A percentile compares a stretch with the other conserved stretches of the same genome.
phyloP scores from a whole-genome alignment of 2,329 filamentous ascomycete genomes.

The Aspergillus novoparasiticus region DNA sequence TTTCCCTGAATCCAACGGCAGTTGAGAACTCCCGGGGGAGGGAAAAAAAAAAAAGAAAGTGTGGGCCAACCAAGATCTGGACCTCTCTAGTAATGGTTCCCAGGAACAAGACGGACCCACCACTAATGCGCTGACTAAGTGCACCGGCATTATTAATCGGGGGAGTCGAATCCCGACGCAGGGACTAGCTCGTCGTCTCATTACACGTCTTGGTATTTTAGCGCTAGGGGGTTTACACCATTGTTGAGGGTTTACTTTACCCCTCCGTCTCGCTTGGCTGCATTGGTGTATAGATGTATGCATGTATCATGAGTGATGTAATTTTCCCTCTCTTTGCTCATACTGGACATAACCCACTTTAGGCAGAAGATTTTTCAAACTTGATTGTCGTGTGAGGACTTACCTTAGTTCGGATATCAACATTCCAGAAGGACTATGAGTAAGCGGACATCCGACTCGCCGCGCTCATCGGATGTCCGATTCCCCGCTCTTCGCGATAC shows the following conservation, averaged over 20 bases:
- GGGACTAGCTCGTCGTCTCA: slow-evolving; percentile 2
- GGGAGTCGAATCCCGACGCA: slow-evolving; percentile 1
- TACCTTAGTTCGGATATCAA: slow-evolving; percentile 1
- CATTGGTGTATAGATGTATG: neutral
- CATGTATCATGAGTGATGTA: neutral
- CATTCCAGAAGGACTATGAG: neutral
- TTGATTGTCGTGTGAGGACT: neutral
- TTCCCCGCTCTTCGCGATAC: neutral
- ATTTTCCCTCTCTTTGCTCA: neutral
- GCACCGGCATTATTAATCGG: neutral
- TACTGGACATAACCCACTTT: neutral
- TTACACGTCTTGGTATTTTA: neutral
- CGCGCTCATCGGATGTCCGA: neutral
- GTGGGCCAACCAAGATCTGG: neutral
- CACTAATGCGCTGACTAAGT: neutral
- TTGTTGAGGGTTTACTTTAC: neutral
- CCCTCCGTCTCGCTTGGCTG: neutral
- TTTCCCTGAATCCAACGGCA: neutral
- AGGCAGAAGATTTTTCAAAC: neutral
- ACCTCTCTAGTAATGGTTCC: neutral
- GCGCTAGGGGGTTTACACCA: neutral
- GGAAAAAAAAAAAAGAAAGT: neutral
- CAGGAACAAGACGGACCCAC: neutral
- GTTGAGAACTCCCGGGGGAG: neutral
- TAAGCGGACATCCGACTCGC: neutral